These are phyloP conservation scores for Claviceps fusiformis DNA, from an alignment of 2,329 filamentous ascomycete species.

Conservation along the genomic window DNA sequence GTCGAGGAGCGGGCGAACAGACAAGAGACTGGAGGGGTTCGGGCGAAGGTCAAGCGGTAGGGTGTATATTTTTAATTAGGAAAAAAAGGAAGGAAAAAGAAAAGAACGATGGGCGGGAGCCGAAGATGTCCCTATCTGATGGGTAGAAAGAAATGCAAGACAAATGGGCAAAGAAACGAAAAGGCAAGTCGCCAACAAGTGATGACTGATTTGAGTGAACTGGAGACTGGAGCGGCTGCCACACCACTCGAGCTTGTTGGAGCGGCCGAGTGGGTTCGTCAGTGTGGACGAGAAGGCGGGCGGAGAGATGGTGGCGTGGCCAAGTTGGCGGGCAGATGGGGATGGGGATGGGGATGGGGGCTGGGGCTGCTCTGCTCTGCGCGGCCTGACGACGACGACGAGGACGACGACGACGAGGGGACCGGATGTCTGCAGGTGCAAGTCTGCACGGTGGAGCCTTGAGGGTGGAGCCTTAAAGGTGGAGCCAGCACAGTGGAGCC, in stretches of 20 bases:
- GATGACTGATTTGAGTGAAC: not conserved
- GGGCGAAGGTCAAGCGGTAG: not conserved
- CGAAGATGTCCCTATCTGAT: not conserved
- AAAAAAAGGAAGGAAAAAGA: not conserved
- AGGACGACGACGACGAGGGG: too few species aligned
- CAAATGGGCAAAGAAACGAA: not conserved
- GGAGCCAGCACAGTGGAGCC: too few species aligned
- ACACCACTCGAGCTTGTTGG: not conserved
- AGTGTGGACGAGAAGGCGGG: not conserved
- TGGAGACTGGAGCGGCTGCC: not conserved
- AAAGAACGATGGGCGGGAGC: not conserved
- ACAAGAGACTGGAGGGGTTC: not conserved
- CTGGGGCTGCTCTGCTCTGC: not conserved
- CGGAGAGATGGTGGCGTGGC: not conserved
- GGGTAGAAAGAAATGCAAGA: not conserved
- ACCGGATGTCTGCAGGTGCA: too few species aligned
- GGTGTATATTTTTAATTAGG: too few species aligned
- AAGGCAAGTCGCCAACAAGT: not conserved
- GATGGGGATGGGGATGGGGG: too few species aligned
- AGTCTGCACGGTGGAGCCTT: too few species aligned
- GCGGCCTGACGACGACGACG: too few species aligned
- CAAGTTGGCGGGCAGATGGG: not conserved
- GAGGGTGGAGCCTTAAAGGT: too few species aligned
- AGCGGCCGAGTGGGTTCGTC: conserved; percentile 1
- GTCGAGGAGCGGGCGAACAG: not conserved